Base-by-base conservation (phyloP, 2,329 filamentous ascomycete species). In the Sporothrix dimorphospora region DNA sequence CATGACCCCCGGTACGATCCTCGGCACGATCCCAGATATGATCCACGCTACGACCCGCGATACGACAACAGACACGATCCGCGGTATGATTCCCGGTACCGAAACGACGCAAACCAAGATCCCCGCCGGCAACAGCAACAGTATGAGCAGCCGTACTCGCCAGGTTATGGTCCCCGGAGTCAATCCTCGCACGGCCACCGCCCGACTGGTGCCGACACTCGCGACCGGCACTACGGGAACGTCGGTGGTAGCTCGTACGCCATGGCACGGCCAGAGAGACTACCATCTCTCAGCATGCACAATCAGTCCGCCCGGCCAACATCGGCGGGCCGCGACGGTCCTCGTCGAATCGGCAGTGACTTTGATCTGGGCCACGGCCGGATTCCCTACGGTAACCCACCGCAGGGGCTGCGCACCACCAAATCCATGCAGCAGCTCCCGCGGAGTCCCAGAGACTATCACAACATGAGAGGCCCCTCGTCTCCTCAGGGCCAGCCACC, bases 381-480 rank as follows among this genome's bases (percentile, higher is more conserved):
- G 14, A 69, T 69, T 19, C 67, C 67, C n/a, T 69, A 69, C 51
- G 67, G 67, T 7, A 69, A 69, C 38, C 51, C 53, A 21, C 67
- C 67, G 12, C 40, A 45, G 14, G n/a, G 47, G 6, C 71, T 72
- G 40, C 67, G 67, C 11, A 63, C 38, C n/a, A 66, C 67, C 5
- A 45, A 63, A 38, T 73, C 72, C 1, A 72, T 73, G 72, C 72
- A 73, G 42, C 67, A 73, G 30, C 70, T 73, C 21, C 57, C 72
- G 16, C 66, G 59, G 16, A 38, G 51, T 21, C 34, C 59, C 12
- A 45, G 66, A 47, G 70, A 73, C 27, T 30, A 42, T 14, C 8
- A n/a, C 6, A 24, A 38, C 21, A 45, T 42, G 47, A 21, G 57
- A 14, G 55, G 19, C 0, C 65, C 63, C 3, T 4, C 27, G n/a